These are phyloP conservation scores for Austropuccinia psidii DNA, from an alignment of 1,284 basidiomycete species.

Conservation along the genomic window DNA sequence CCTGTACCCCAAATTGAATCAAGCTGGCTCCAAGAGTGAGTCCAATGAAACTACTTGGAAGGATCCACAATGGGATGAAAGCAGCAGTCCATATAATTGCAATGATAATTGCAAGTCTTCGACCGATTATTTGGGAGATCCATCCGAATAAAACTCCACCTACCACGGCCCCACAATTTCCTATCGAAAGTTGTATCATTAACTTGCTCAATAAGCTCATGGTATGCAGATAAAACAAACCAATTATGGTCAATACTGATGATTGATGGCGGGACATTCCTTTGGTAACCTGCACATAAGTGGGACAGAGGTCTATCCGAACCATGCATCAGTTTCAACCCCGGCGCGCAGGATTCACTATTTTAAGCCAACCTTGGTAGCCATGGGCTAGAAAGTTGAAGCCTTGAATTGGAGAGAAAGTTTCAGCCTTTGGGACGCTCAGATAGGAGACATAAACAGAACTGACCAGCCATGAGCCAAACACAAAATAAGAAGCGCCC, in stretches of 20 bases:
- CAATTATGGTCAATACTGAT: slow-evolving; percentile 26
- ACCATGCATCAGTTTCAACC: too few relatives aligned
- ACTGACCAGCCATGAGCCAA: slow-evolving; percentile 49
- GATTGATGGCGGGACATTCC: slow-evolving; percentile 28
- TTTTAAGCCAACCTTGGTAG: slow-evolving; percentile 60
- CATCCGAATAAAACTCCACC: slow-evolving; percentile 73
- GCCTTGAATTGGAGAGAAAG: slow-evolving; percentile 49
- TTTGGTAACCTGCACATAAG: slow-evolving; percentile 58
- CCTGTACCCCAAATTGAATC: slow-evolving; percentile 56
- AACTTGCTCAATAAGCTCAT: too few relatives aligned
- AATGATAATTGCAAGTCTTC: slow-evolving; percentile 74
- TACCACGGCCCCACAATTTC: slow-evolving; percentile 46
- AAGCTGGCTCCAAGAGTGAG: slow-evolving; percentile 54
- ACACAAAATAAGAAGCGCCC: slow-evolving; percentile 70
- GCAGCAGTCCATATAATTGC: slow-evolving; percentile 54
- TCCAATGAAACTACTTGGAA: slow-evolving; percentile 47
- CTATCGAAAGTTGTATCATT: slow-evolving; percentile 31
- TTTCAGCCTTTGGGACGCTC: neutral
- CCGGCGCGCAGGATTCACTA: too few relatives aligned
- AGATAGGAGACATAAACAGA: slow-evolving; percentile 15
- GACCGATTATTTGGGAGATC: slow-evolving; percentile 73
- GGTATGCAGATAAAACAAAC: too few relatives aligned
- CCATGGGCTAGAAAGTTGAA: slow-evolving; percentile 92
- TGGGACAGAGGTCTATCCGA: slow-evolving; percentile 53
- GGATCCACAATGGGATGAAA: slow-evolving; percentile 48